These are phyloP conservation scores for Suhomyces chickasaworum DNA, from an alignment of 1,139 yeast genomes.

Conservation along the genomic window DNA sequence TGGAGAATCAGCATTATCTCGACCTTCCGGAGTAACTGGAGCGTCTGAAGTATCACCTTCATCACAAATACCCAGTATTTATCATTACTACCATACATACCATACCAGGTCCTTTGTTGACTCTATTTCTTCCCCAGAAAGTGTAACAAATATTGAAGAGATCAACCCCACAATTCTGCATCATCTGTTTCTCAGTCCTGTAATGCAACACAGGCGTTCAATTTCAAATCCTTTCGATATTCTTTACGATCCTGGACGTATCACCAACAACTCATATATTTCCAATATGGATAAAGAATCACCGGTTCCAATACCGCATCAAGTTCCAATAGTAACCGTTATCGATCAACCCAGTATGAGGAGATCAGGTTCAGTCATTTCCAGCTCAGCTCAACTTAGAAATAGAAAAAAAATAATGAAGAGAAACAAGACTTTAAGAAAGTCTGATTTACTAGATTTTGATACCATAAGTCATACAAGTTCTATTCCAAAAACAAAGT, in stretches of 20 bases:
- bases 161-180: constrained; percentile 1
- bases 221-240: constrained; percentile 14
- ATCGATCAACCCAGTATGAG: constrained; percentile 26
- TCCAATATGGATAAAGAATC: neutral
- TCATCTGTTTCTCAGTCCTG: neutral
- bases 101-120: constrained; percentile 9
- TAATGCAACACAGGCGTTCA: constrained; percentile 2
- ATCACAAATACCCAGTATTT: constrained; percentile 13
- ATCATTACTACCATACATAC: constrained; percentile 13
- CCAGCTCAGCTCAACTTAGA: constrained; percentile 35
- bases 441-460: constrained; percentile 9
- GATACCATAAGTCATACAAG: constrained; percentile 5
- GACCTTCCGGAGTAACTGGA: neutral
- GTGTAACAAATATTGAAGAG: constrained; percentile 7
- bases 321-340: constrained; percentile 26
- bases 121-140: constrained; percentile 12
- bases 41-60: constrained; percentile 1
- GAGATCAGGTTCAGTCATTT: constrained; percentile 35
- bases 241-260: constrained; percentile 7
- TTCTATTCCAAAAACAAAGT: neutral
- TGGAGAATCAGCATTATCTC: neutral
- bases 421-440: constrained; percentile 35
- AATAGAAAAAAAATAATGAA: constrained; percentile 33
- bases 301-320: neutral
- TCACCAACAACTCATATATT: neutral